phyloP scores from a whole-genome alignment of 257 asterid genomes.

The Nicotiana noctiflora region DNA sequence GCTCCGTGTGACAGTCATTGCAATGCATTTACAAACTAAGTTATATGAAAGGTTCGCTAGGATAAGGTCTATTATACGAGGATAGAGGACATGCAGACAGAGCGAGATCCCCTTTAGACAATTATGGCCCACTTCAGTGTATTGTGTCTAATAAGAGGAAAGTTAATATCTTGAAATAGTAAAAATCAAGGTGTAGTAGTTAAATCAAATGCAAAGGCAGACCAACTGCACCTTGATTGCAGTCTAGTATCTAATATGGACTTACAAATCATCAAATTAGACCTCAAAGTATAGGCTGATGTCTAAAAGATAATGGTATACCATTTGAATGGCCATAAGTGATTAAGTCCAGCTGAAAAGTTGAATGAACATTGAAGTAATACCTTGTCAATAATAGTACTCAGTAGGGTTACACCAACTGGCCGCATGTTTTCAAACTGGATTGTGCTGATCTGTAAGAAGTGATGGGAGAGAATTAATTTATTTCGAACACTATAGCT shows the following conservation, averaged over 20 bases:
- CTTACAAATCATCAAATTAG: neutral
- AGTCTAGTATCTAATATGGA: neutral
- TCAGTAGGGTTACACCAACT: conserved; percentile 75
- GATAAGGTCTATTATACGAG: no score
- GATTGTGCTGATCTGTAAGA: conserved; percentile 90
- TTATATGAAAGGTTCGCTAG: no score
- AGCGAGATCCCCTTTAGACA: no score
- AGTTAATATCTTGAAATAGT: no score
- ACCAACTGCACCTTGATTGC: no score
- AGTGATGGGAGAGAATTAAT: conserved; percentile 14
- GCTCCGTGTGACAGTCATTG: no score
- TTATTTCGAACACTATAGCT: neutral
- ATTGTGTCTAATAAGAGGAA: no score
- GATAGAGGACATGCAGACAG: no score
- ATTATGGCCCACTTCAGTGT: no score
- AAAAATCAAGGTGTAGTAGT: no score
- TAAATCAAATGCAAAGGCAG: no score
- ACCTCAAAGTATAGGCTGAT: neutral
- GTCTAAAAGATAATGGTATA: neutral
- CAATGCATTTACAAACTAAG: no score
- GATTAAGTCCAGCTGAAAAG: neutral
- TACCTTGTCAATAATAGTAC: conserved; percentile 95
- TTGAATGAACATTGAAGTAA: neutral
- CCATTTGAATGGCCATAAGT: neutral
- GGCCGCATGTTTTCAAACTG: conserved; percentile 94